Percentiles rank a stretch among this genome's conserved stretches.
phyloP scores from a whole-genome alignment of 2,329 filamentous ascomycete genomes.

The Microdochium paspali region DNA sequence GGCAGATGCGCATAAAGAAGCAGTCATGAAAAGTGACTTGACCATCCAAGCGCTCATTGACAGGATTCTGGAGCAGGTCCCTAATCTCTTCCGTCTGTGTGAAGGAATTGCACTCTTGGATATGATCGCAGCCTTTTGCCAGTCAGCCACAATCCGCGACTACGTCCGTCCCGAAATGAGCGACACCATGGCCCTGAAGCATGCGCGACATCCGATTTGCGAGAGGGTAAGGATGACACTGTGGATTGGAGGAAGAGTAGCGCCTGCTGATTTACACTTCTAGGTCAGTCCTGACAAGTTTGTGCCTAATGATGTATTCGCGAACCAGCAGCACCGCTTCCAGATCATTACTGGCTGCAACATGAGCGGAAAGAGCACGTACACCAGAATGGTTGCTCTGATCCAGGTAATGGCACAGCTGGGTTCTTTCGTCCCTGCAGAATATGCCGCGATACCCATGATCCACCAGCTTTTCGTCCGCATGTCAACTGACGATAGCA shows the following conservation, averaged over 20 bases:
- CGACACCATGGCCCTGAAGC: constrained; percentile 60
- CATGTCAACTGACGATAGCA: constrained; percentile 76
- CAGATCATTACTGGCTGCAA: constrained; percentile 95
- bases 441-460: constrained; percentile 74
- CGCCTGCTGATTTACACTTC: neutral
- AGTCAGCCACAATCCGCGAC: constrained; percentile 54
- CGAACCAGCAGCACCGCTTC: constrained; percentile 70
- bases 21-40: constrained; percentile 72
- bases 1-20: constrained; percentile 72
- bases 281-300: constrained; percentile 57
- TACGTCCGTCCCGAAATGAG: constrained; percentile 60
- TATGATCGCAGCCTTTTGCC: constrained; percentile 70
- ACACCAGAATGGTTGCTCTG: constrained; percentile 77
- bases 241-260: constrained; percentile 2
- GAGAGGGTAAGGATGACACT: constrained; percentile 43
- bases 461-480: constrained; percentile 79
- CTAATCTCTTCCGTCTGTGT: constrained; percentile 70
- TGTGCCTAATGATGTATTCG: constrained; percentile 85
- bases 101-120: constrained; percentile 83
- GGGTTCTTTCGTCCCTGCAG: constrained; percentile 80
- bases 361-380: constrained; percentile 97
- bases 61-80: constrained; percentile 62
- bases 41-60: constrained; percentile 64
- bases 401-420: constrained; percentile 91
- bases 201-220: constrained; percentile 68